phyloP scores from a whole-genome alignment of 768 basidiomycete genomes.

The Leccinum incarnatum region DNA sequence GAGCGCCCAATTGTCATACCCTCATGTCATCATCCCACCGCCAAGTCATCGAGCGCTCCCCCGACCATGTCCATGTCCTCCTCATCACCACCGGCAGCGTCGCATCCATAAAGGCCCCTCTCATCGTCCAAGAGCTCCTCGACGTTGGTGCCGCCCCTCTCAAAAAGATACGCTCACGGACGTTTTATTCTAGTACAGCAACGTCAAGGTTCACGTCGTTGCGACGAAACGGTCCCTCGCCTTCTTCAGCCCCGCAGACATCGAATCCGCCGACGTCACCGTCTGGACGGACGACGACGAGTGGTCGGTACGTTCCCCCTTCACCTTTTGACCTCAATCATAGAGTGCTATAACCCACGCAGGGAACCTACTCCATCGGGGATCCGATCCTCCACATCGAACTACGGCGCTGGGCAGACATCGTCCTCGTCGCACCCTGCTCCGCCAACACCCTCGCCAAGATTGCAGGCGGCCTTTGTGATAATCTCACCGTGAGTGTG shows the following conservation, averaged over 20 bases:
- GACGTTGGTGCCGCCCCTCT: conserved; percentile 34
- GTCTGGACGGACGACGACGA: background rate
- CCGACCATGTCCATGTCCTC: conserved; percentile 54
- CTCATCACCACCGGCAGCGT: conserved; percentile 94
- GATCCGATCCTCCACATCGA: conserved; percentile 97
- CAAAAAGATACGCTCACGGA: background rate
- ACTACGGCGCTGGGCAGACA: conserved; percentile 89
- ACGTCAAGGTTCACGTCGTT: conserved; percentile 80
- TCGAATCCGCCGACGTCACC: background rate
- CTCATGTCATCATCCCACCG: background rate
- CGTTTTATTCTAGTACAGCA: conserved; percentile 51
- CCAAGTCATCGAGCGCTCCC: conserved; percentile 28
- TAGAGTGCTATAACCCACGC: no score
- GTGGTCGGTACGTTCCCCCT: background rate
- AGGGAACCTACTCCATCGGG: conserved; percentile 76
- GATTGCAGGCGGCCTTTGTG: conserved; percentile 84
- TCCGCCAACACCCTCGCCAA: conserved; percentile 95
- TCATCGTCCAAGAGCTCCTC: conserved; percentile 79
- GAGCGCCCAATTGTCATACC: conserved; percentile 11
- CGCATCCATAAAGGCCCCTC: conserved; percentile 88
- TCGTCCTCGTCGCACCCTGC: conserved; percentile 93
- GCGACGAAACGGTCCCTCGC: conserved; percentile 74
- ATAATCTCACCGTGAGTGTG: conserved; percentile 73
- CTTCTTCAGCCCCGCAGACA: conserved; percentile 63
- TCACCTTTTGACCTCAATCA: background rate